phyloP scores from a whole-genome alignment of 306 rosid species.

The Casuarina glauca region DNA sequence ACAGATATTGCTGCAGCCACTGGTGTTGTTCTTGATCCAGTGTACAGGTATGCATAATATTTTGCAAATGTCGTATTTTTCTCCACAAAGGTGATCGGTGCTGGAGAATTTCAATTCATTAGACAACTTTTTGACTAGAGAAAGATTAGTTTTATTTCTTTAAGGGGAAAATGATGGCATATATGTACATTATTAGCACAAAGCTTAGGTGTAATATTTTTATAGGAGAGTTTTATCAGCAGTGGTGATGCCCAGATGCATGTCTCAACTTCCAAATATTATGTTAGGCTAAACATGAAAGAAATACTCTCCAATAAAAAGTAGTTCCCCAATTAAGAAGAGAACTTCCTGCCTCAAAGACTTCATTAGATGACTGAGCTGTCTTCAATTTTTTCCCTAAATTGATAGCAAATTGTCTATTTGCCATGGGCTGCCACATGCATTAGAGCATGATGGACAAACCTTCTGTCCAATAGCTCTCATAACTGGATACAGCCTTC shows the following conservation, averaged over 20 bases:
- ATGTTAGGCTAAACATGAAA: background rate
- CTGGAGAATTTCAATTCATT: background rate
- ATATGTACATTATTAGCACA: background rate
- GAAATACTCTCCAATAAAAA: background rate
- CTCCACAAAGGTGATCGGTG: background rate
- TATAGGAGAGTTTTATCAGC: background rate
- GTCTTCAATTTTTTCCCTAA: too few relatives aligned
- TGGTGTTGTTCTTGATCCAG: slow-evolving; percentile 91
- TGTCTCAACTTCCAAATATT: too few relatives aligned
- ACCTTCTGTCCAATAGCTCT: too few relatives aligned
- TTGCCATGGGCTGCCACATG: too few relatives aligned
- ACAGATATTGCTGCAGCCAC: slow-evolving; percentile 75
- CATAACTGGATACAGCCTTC: too few relatives aligned
- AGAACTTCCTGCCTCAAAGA: too few relatives aligned
- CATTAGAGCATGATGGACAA: too few relatives aligned
- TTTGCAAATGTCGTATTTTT: background rate
- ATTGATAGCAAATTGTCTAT: background rate
- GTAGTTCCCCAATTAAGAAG: too few relatives aligned
- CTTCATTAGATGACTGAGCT: too few relatives aligned
- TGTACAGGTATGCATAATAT: slow-evolving; percentile 63
- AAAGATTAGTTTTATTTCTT: background rate
- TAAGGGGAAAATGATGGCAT: background rate
- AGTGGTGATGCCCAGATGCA: too few relatives aligned
- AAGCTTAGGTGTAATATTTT: background rate
- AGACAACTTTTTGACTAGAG: background rate